Evolutionary conservation across 768 basidiomycete genomes (phyloP).

Genomic region (Lanmaoa rubissima): DNA sequence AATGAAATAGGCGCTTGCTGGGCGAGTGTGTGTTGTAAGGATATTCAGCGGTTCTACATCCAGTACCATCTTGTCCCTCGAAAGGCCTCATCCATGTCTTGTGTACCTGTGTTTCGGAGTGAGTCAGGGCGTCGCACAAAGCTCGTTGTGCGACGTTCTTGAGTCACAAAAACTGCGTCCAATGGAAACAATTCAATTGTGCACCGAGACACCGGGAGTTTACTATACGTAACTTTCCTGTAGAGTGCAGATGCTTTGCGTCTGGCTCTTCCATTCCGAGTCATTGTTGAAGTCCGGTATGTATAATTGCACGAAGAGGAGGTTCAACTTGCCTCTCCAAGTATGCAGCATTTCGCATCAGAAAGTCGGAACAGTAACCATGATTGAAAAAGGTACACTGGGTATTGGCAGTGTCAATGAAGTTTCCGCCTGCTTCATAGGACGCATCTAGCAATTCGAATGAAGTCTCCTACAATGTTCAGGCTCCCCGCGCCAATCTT

Average conservation of each 20-base stretch:
- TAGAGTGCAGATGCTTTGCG: neutral
- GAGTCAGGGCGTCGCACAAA: neutral
- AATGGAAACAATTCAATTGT: neutral
- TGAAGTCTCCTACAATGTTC: conserved; percentile 36
- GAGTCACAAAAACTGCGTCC: neutral
- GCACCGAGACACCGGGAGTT: neutral
- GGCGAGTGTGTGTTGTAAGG: neutral
- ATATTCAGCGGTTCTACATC: neutral
- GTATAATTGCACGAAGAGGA: neutral
- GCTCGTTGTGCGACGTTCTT: neutral
- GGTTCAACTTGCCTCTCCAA: conserved; percentile 22
- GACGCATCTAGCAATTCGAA: conserved; percentile 48
- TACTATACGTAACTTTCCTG: neutral
- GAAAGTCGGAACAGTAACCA: neutral
- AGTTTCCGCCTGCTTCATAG: conserved; percentile 47
- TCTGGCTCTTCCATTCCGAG: no score
- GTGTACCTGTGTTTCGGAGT: no score
- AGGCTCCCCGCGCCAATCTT: conserved; percentile 39
- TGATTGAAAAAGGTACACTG: conserved; percentile 30
- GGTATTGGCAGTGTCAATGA: conserved; percentile 47
- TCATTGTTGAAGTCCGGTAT: neutral
- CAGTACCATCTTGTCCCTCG: neutral
- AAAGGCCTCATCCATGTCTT: neutral
- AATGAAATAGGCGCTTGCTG: neutral
- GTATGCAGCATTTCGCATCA: conserved; percentile 13